These are phyloP conservation scores for Salix udensis DNA, from an alignment of 345 rosid species.

Conservation along the genomic window DNA sequence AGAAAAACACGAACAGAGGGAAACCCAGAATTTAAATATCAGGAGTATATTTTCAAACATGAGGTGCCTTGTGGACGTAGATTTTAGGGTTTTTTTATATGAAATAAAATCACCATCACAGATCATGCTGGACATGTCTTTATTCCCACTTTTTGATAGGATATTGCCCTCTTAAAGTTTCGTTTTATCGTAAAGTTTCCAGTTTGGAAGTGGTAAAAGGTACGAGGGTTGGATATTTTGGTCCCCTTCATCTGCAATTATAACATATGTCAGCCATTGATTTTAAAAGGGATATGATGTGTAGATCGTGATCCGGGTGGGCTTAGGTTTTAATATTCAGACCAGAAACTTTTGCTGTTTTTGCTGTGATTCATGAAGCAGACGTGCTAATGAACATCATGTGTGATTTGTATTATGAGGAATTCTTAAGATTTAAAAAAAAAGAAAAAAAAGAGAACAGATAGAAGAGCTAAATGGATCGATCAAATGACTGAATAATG, in stretches of 20 bases:
- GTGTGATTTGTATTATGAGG: conserved; percentile 9
- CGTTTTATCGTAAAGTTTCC: neutral
- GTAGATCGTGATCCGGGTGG: neutral
- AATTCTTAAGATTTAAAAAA: neutral
- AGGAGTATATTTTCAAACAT: neutral
- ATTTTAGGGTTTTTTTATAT: neutral
- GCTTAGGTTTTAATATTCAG: neutral
- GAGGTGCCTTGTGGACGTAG: neutral
- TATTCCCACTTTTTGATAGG: neutral
- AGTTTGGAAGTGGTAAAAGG: neutral
- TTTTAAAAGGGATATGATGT: neutral
- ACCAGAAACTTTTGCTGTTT: neutral
- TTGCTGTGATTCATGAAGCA: neutral
- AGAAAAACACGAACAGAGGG: too few relatives aligned
- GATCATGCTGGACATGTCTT: neutral
- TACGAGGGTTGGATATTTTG: neutral
- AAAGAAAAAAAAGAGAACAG: neutral
- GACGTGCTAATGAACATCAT: neutral
- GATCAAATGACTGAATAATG: conserved; percentile 9
- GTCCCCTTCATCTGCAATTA: neutral
- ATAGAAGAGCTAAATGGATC: conserved; percentile 18
- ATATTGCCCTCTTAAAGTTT: neutral
- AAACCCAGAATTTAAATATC: too few relatives aligned
- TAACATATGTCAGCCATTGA: neutral
- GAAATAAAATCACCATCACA: neutral